Conservation (phyloP, 768 basidiomycete genomes). For the Boletus tomentosulus region DNA sequence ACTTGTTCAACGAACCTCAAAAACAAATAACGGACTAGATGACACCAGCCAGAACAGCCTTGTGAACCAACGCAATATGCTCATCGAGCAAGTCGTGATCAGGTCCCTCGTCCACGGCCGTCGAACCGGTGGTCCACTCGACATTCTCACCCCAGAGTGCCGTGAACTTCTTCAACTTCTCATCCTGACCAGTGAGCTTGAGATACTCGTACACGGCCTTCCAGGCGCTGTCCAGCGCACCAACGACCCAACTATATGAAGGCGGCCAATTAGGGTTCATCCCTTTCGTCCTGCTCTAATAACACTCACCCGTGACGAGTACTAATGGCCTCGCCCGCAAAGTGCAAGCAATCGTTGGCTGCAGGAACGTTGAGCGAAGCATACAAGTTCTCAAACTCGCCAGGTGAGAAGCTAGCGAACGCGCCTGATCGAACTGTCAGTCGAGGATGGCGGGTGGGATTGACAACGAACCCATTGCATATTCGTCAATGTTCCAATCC, state of each 20-base stretch:
- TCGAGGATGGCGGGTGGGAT: background rate
- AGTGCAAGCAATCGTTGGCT: constrained; percentile 12
- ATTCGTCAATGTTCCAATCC: constrained; percentile 33
- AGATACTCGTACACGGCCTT: constrained; percentile 30
- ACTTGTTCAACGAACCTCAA: background rate
- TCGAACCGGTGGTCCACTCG: constrained; percentile 22
- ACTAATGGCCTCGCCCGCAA: constrained; percentile 15
- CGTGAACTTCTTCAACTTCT: constrained; percentile 17
- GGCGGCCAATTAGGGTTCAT: constrained; percentile 30
- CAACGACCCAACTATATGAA: constrained; percentile 35
- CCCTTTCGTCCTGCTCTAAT: background rate
- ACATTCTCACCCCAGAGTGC: constrained; percentile 29
- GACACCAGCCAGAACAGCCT: background rate
- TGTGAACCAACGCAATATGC: background rate
- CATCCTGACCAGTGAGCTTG: constrained; percentile 7
- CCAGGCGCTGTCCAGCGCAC: constrained; percentile 38
- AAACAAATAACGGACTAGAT: background rate
- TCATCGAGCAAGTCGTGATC: constrained; percentile 6
- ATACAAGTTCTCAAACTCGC: constrained; percentile 34
- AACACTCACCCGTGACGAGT: constrained; percentile 5
- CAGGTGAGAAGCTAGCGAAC: constrained; percentile 40
- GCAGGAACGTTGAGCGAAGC: constrained; percentile 30
- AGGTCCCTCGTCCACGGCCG: background rate
- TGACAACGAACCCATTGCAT: constrained; percentile 31
- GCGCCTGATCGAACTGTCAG: constrained; percentile 26